phyloP scores from a whole-genome alignment of 768 basidiomycete species.

The Tricholomella constricta region DNA sequence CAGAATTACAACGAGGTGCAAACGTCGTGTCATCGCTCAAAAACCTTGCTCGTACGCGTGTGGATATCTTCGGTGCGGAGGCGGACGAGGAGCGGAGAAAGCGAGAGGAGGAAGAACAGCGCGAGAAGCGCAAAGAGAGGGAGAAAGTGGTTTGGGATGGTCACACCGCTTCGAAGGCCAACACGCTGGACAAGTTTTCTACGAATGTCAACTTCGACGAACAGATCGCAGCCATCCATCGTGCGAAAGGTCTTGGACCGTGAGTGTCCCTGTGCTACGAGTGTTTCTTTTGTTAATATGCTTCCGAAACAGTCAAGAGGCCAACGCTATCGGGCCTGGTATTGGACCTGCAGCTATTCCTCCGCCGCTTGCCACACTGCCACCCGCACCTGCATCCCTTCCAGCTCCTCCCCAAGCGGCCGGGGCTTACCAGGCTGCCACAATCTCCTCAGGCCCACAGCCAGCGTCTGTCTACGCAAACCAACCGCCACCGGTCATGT shows the following conservation, averaged over 20 bases:
- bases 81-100: slow-evolving; percentile 89
- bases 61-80: slow-evolving; percentile 95
- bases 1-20: slow-evolving; percentile 86
- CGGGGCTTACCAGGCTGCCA: slow-evolving; percentile 76
- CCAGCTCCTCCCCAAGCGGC: slow-evolving; percentile 67
- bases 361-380: slow-evolving; percentile 63
- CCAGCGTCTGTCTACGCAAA: slow-evolving; percentile 70
- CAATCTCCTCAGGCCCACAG: slow-evolving; percentile 89
- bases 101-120: slow-evolving; percentile 84
- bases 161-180: slow-evolving; percentile 91
- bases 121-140: slow-evolving; percentile 78
- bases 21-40: slow-evolving; percentile 93
- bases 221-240: slow-evolving; percentile 96
- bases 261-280: slow-evolving; percentile 41
- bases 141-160: slow-evolving; percentile 99
- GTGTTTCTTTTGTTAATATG: slow-evolving; percentile 17
- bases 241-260: slow-evolving; percentile 88
- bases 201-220: slow-evolving; percentile 94
- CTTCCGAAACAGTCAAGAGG: slow-evolving; percentile 73
- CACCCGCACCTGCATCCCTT: slow-evolving; percentile 70
- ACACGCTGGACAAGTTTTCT: slow-evolving; percentile 91
- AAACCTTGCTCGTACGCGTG: slow-evolving; percentile 92
- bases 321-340: slow-evolving; percentile 81
- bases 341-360: slow-evolving; percentile 82
- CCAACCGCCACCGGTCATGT: slow-evolving; percentile 73